Conservation (phyloP, 345 rosid species). For the Hibiscus tridactylites region DNA sequence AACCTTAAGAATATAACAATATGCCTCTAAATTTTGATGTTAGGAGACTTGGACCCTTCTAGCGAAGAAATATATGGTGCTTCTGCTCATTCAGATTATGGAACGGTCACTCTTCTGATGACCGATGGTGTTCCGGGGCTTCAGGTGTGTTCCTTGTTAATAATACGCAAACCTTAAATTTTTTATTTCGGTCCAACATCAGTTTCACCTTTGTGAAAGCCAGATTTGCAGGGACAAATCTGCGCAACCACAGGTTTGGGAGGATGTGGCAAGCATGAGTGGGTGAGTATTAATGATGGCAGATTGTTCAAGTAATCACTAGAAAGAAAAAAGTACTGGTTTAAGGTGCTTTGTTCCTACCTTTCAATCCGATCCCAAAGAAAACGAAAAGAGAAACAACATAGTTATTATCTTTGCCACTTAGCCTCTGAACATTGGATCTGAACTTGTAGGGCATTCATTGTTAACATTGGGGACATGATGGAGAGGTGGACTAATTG, state of each 20-base stretch:
- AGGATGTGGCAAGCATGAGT: constrained; percentile 44
- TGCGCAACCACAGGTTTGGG: constrained; percentile 54
- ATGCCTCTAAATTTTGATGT: constrained; percentile 9
- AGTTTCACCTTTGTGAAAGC: constrained; percentile 6
- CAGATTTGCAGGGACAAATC: constrained; percentile 73
- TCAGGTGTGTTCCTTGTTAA: constrained; percentile 40
- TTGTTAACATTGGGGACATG: constrained; percentile 73
- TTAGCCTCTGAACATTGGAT: background rate
- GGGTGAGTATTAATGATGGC: constrained; percentile 41
- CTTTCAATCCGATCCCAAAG: too few relatives aligned
- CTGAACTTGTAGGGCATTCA: constrained; percentile 47
- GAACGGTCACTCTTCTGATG: constrained; percentile 70
- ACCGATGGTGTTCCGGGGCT: constrained; percentile 88
- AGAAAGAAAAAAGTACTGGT: too few relatives aligned
- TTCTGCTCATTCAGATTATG: constrained; percentile 83
- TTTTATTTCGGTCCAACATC: background rate
- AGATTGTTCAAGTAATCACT: background rate
- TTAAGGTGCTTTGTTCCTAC: background rate
- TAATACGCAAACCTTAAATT: background rate
- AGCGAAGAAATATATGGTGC: constrained; percentile 56
- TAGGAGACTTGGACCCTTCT: constrained; percentile 30
- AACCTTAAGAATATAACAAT: background rate
- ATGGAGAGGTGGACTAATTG: constrained; percentile 93
- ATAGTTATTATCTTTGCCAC: background rate
- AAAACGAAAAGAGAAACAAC: background rate